A percentile compares a stretch with the other conserved stretches of the same genome.
Conservation (phyloP, 2,329 filamentous ascomycete genomes). For the Aspergillus sp. region DNA sequence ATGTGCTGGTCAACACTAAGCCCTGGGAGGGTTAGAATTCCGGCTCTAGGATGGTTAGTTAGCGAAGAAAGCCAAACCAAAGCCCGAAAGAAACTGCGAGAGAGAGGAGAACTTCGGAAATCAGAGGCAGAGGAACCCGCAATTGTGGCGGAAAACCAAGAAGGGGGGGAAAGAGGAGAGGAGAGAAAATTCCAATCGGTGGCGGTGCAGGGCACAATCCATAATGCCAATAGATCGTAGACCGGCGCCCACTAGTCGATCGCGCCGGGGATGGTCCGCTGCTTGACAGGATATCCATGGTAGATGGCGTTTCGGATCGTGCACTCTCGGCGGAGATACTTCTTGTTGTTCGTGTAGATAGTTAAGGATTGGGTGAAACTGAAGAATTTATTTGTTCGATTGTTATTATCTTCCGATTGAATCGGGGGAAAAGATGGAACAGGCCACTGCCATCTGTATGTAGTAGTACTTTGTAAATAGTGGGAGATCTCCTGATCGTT, state of each 20-base stretch:
- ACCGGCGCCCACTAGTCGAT: slow-evolving; percentile 14
- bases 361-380: neutral
- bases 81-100: neutral
- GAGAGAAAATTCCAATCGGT: slow-evolving; percentile 3
- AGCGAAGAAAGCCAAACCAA: too few species aligned
- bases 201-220: slow-evolving; percentile 15
- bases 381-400: too few species aligned
- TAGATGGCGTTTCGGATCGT: neutral
- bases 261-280: neutral
- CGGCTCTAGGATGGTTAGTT: too few species aligned
- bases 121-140: slow-evolving; percentile 7
- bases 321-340: too few species aligned
- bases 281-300: neutral
- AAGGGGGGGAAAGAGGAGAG: too few species aligned
- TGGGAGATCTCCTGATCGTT: too few species aligned
- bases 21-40: neutral
- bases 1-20: neutral
- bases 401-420: too few species aligned
- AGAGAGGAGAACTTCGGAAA: neutral
- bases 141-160: too few species aligned
- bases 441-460: too few species aligned
- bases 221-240: slow-evolving; percentile 16
- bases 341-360: neutral
- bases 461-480: too few species aligned
- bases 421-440: too few species aligned